phyloP scores from a whole-genome alignment of 73 alveolate species.

The Paraurostyla sp. region DNA sequence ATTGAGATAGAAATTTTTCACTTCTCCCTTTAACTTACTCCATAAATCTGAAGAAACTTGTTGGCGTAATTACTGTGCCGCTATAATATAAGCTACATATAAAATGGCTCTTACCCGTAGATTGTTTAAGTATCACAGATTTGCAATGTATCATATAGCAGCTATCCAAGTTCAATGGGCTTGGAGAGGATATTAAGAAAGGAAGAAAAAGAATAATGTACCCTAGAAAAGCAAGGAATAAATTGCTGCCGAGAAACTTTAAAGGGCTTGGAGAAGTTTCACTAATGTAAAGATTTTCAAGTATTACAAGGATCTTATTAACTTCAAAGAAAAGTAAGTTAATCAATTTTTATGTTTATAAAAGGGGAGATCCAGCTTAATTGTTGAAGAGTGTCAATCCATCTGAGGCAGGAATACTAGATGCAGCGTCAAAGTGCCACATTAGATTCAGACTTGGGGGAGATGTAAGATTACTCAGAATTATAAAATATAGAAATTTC shows the following conservation, averaged over 20 bases:
- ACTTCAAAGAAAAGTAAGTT: conserved; percentile 81
- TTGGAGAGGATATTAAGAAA: conserved; percentile 75
- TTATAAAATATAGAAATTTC: conserved; percentile 75
- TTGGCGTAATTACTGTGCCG: conserved; percentile 83
- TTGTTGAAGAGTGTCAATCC: conserved; percentile 88
- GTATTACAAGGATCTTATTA: conserved; percentile 89
- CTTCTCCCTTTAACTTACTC: conserved; percentile 66
- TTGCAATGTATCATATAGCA: conserved; percentile 82
- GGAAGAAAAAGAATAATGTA: conserved; percentile 28
- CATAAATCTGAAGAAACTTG: conserved; percentile 74
- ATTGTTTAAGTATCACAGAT: conserved; percentile 68
- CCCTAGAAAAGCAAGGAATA: conserved; percentile 60
- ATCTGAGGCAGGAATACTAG: conserved; percentile 87
- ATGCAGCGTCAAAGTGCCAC: conserved; percentile 88
- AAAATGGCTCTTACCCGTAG: conserved; percentile 75
- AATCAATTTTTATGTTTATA: background rate
- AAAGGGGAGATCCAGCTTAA: conserved; percentile 90
- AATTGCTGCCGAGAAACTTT: conserved; percentile 80
- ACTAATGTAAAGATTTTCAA: conserved; percentile 88
- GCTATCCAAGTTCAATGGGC: conserved; percentile 86
- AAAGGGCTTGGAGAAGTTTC: conserved; percentile 87
- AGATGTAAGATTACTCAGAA: conserved; percentile 48
- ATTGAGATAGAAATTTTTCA: conserved; percentile 68
- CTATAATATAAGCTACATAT: conserved; percentile 75
- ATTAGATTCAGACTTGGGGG: conserved; percentile 93